Percentiles rank a stretch among this genome's conserved stretches.
Evolutionary conservation across 306 rosid genomes (phyloP).

Genomic region (Myrica gale): DNA sequence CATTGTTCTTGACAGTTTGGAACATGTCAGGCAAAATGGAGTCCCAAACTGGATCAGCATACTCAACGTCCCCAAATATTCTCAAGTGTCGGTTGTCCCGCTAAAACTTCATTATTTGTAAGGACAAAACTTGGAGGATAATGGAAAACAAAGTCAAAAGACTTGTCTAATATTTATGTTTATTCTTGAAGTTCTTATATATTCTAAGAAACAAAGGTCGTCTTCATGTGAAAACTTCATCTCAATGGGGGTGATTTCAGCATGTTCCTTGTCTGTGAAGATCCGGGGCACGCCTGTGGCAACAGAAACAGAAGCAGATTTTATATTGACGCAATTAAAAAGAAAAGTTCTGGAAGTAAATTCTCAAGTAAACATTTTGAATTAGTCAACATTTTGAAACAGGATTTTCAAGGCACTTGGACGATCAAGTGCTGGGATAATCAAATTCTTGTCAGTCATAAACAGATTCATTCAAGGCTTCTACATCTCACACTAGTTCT

Average conservation of each 20-base stretch:
- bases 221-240: constrained; percentile 48
- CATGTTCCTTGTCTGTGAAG: constrained; percentile 65
- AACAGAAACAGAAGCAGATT: constrained; percentile 18
- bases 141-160: constrained; percentile 32
- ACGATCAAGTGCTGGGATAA: neutral
- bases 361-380: neutral
- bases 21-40: neutral
- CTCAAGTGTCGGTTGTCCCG: neutral
- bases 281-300: constrained; percentile 88
- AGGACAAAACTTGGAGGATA: constrained; percentile 13
- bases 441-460: neutral
- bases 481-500: neutral
- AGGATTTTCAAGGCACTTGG: neutral
- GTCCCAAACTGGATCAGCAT: neutral
- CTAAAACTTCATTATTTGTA: neutral
- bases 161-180: constrained; percentile 95
- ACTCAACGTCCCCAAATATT: neutral
- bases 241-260: constrained; percentile 63
- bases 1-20: neutral
- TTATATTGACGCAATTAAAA: neutral
- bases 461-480: neutral
- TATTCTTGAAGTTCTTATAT: constrained; percentile 78
- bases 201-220: constrained; percentile 59
- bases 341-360: neutral
- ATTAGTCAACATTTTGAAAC: neutral